Conservation (phyloP, 2,329 filamentous ascomycete species). For the Pleomassaria siparia region DNA sequence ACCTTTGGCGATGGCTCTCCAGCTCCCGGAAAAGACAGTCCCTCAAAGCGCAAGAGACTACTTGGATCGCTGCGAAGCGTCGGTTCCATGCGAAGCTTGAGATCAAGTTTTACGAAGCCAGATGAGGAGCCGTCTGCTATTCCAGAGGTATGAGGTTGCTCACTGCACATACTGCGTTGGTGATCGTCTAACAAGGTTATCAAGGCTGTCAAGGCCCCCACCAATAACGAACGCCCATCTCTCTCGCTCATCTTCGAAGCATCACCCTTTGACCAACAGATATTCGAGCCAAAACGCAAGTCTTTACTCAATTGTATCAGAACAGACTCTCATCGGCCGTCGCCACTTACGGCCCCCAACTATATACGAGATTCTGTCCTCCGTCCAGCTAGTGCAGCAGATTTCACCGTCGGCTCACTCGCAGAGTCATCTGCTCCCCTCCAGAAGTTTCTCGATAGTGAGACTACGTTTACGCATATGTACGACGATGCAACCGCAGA, state of each 20-base stretch:
- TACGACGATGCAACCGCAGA: not conserved
- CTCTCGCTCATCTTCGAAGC: conserved; percentile 30
- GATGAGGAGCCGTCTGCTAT: conserved; percentile 6
- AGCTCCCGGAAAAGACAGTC: conserved; percentile 23
- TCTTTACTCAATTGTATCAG: conserved; percentile 12
- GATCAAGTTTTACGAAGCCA: conserved; percentile 21
- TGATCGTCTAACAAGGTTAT: not conserved
- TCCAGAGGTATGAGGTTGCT: conserved; percentile 7
- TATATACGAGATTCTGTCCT: not conserved
- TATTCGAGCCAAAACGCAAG: conserved; percentile 25
- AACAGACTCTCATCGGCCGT: conserved; percentile 26
- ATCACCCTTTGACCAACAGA: conserved; percentile 23
- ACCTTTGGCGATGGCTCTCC: conserved; percentile 10
- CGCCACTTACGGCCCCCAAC: conserved; percentile 31
- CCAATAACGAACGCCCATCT: conserved; percentile 16
- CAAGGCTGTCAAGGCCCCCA: not conserved
- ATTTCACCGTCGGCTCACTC: conserved; percentile 26
- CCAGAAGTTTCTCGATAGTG: conserved; percentile 20
- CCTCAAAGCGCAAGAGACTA: conserved; percentile 28
- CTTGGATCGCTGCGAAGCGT: conserved; percentile 33
- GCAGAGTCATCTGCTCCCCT: conserved; percentile 32
- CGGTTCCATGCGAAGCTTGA: conserved; percentile 25
- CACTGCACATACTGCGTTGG: not conserved
- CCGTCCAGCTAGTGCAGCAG: not conserved
- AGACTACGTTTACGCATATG: conserved; percentile 11